Percentiles rank a stretch among this genome's conserved stretches.
Evolutionary conservation across 2,329 filamentous ascomycete genomes (phyloP).

Genomic region (Monascus ruber): DNA sequence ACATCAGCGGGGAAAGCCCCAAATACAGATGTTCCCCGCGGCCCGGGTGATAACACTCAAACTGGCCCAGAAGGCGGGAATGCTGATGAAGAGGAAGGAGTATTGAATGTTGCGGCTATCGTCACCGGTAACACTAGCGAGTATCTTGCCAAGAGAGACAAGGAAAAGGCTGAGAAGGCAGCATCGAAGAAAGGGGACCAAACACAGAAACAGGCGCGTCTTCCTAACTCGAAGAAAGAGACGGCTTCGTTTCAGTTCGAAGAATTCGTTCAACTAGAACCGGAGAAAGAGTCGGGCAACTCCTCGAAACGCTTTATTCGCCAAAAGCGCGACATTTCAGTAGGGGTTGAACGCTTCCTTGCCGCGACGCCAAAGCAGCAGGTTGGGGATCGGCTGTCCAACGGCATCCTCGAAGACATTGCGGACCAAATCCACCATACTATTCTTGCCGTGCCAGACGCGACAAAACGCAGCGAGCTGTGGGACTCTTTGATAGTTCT

Average conservation of each 20-base stretch:
- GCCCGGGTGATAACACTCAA: slow-evolving; percentile 44
- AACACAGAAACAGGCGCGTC: slow-evolving; percentile 37
- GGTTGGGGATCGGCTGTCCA: slow-evolving; percentile 27
- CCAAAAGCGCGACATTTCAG: slow-evolving; percentile 46
- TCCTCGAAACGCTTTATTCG: slow-evolving; percentile 42
- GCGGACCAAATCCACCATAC: slow-evolving; percentile 73
- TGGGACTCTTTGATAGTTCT: slow-evolving; percentile 92
- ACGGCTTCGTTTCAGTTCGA: slow-evolving; percentile 52
- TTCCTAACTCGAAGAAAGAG: slow-evolving; percentile 49
- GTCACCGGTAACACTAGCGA: slow-evolving; percentile 54
- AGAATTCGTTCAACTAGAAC: slow-evolving; percentile 45
- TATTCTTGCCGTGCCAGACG: slow-evolving; percentile 71
- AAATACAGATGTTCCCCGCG: slow-evolving; percentile 36
- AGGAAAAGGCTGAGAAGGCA: slow-evolving; percentile 48
- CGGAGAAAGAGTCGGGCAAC: slow-evolving; percentile 38
- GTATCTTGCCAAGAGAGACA: slow-evolving; percentile 51
- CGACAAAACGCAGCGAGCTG: slow-evolving; percentile 70
- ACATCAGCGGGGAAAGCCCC: slow-evolving; percentile 30
- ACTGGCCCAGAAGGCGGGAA: slow-evolving; percentile 40
- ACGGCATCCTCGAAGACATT: slow-evolving; percentile 68
- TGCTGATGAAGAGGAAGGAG: slow-evolving; percentile 48
- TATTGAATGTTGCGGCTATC: slow-evolving; percentile 54
- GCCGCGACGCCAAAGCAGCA: slow-evolving; percentile 36
- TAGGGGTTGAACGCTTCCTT: slow-evolving; percentile 51
- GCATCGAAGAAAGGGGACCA: slow-evolving; percentile 42